phyloP scores from a whole-genome alignment of 257 asterid species.

The Sherardia arvensis region DNA sequence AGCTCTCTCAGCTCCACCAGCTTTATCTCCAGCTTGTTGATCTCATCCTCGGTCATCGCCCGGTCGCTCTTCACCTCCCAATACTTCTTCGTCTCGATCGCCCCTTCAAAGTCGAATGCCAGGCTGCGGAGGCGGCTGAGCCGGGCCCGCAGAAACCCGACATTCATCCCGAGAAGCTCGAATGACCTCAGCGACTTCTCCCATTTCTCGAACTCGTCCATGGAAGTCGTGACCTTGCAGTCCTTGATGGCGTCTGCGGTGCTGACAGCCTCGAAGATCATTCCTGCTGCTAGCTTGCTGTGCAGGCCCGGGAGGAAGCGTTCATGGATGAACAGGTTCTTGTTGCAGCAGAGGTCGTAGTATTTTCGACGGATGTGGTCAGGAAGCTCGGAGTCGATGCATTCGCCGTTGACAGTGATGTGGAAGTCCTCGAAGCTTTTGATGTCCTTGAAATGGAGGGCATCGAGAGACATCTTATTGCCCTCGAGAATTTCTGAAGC shows the following conservation, averaged over 20 bases:
- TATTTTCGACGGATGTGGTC: slow-evolving; percentile 21
- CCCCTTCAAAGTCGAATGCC: slow-evolving; percentile 22
- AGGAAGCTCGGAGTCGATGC: slow-evolving; percentile 31
- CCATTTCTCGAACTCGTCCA: slow-evolving; percentile 25
- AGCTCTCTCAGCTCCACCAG: slow-evolving; percentile 19
- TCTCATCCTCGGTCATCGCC: slow-evolving; percentile 17
- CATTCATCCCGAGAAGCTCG: slow-evolving; percentile 32
- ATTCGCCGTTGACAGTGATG: slow-evolving; percentile 22
- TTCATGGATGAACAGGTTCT: slow-evolving; percentile 24
- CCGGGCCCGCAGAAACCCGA: slow-evolving; percentile 23
- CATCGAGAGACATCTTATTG: slow-evolving; percentile 7
- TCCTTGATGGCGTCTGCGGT: slow-evolving; percentile 26
- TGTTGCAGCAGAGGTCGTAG: slow-evolving; percentile 28
- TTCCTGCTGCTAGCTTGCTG: slow-evolving; percentile 24
- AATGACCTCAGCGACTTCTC: slow-evolving; percentile 27
- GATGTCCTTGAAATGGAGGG: slow-evolving; percentile 17
- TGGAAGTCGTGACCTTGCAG: slow-evolving; percentile 23
- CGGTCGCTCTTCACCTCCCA: slow-evolving; percentile 19
- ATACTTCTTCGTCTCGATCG: slow-evolving; percentile 19
- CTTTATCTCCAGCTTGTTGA: slow-evolving; percentile 18
- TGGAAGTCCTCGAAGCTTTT: slow-evolving; percentile 24
- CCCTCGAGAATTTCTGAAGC: slow-evolving; percentile 28
- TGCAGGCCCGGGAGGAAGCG: slow-evolving; percentile 23
- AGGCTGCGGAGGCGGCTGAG: slow-evolving; percentile 20
- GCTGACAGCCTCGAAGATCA: slow-evolving; percentile 24